Base-by-base conservation (phyloP, 306 rosid species). In the Carpinus fangiana region DNA sequence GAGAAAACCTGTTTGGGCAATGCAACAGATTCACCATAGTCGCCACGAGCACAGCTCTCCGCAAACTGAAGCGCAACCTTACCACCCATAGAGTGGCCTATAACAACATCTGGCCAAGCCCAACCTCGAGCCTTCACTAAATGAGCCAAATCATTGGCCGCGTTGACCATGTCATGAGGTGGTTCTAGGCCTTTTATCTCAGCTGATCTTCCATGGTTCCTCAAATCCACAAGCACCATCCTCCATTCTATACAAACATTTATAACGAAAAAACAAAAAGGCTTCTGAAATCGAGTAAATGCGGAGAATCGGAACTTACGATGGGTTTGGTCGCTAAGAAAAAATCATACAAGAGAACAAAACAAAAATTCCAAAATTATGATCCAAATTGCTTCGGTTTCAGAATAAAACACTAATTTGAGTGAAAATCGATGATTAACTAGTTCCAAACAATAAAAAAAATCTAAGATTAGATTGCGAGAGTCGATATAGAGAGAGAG, bases 41-140 rank as follows among this genome's bases (percentile, higher is more conserved):
- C 84, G 21, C 97, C 91, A 43, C 73, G 81, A 77, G 81, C 87
- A 84, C 93, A 87, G 79, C 93, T 90, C 82, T 88, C 70, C 0
- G 82, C 86, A 82, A 75, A 90, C 53, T 94, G 97, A 41, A 94
- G 79, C 75, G 91, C 95, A 41, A 92, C 95, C 73, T 94, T 94
- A 10, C 98, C 98, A 64, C 98, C 98, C 96, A 92, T 66, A 79
- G 98, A 94, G 65, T 94, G 97, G 0, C 97, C 98, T 13, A 94
- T 60, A 76, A 94, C 96, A 85, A 92, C 93, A 79, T 95, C 98
- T 3, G 98, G 98, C 98, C 98, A 95, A 53, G 68, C 41, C 98
- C 98, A 95, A 31, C 90, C 92, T 79, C 76, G 86, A 72, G 84
- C 82, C 67, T 89, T 75, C 0, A 95, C 86, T 78, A 95, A 89